Base-by-base conservation (phyloP, 2,329 filamentous ascomycete species). In the Macrophomina tecta region DNA sequence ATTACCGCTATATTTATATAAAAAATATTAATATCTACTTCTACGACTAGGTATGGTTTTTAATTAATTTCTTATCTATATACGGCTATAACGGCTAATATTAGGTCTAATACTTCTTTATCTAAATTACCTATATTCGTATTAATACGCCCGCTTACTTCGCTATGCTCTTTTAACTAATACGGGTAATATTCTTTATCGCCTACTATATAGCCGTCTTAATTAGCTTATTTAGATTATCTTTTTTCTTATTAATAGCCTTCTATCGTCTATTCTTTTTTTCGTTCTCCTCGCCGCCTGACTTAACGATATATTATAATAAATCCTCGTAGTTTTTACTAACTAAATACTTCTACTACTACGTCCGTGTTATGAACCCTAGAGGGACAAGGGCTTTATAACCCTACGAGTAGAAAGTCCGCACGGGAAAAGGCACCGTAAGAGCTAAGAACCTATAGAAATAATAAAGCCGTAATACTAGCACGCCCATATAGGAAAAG, bases 101-200 rank as follows among this genome's bases (percentile, higher is more conserved):
- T 48, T 61, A 30, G 30, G 68, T 73, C 68, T 72, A 45, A 52
- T 71, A 49, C 68, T 69, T 70, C 68, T 72, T 61, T 16, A 56
- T 72, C 5, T 53, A 61, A 49, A 73, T 70, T 0, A 67, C 70
- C 62, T 73, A 68, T 38, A 72, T 60, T 12, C 40, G 48, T 34
- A 73, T 46, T 46, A 71, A 72, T 40, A 70, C 40, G 18, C 68
- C 63, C 11, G 64, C 53, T 16, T 40, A n/a, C 28, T 68, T 28
- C 14, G 63, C 68, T 6, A 71, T 23, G 2, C 67, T 69, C 45
- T 46, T 32, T 64, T 73, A 56, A 68, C 70, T 70, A 52, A 69
- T 65, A 28, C 30, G 38, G 8, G 61, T 68, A n/a, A 73, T 64
- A n/a, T 60, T 45, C 42, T 68, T 58, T 52, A 72, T 73, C 6